Evolutionary conservation across 2,329 filamentous ascomycete genomes (phyloP), one percentile per base, ranked within the genome.

Genomic region (Drechslerella coelobrocha): DNA sequence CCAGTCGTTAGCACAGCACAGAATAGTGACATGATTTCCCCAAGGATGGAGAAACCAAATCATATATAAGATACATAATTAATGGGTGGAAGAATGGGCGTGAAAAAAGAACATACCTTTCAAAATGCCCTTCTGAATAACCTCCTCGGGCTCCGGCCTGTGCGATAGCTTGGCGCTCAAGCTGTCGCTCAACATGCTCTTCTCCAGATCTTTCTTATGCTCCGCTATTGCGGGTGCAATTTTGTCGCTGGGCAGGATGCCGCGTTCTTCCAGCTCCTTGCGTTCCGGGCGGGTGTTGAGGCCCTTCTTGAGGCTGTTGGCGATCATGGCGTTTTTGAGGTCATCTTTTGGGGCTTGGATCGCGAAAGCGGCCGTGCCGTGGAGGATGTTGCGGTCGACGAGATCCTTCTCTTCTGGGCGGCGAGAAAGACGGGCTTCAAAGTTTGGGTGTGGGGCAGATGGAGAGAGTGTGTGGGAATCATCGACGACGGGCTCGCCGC

Each of bases 101-200:
- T n/a, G n/a, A n/a, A n/a, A n/a, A 26, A 50, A 17, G 2, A 5
- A 47, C 24, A 23, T 63, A 76, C 73, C 53, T 39, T 56, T 55
- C 55, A 76, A 73, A 48, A 75, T 75, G 1, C 75, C 75, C 60
- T 75, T 75, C 60, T 75, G 47, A 47, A 76, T 73, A 37, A 76
- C 65, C 34, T 75, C 72, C 34, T 74, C 73, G n/a, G 73, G 69
- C 37, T 65, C 56, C 2, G 74, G 75, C 21, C 75, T 52, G 17
- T 74, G 62, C 23, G 73, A 50, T n/a, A 76, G 65, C 54, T 76
- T 75, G 39, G 73, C 71, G 51, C 72, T 73, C 55, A 76, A 71
- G 48, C 63, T 74, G 43, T 75, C 74, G 54, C 72, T 73, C 34
- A 74, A 43, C 74, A 76, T 75, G 43, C 53, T 73, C 43, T 73